Evolutionary conservation across 768 basidiomycete genomes (phyloP).

Genomic region (Leccinellum albellum): DNA sequence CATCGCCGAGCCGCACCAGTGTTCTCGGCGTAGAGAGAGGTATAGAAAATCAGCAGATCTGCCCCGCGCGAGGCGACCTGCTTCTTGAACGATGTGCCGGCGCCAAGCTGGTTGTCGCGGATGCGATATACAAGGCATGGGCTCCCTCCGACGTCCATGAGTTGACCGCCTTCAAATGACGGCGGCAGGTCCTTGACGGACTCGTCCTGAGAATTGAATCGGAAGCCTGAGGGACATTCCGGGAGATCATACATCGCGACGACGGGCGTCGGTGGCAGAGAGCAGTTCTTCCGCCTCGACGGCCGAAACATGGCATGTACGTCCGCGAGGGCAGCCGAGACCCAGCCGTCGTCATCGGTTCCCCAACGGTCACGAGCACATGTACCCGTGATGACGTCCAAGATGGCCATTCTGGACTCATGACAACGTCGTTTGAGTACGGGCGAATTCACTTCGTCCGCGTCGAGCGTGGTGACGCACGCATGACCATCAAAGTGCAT

Average conservation of each 20-base stretch:
- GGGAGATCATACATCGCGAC: constrained; percentile 20
- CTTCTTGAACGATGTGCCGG: constrained; percentile 25
- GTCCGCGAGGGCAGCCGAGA: constrained; percentile 5
- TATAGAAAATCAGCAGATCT: constrained; percentile 26
- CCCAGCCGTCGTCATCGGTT: constrained; percentile 16
- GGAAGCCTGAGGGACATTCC: neutral
- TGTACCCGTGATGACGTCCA: constrained; percentile 16
- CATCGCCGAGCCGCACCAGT: constrained; percentile 5
- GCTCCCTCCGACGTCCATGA: constrained; percentile 18
- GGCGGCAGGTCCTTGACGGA: neutral
- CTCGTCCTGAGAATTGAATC: constrained; percentile 4
- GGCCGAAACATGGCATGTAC: constrained; percentile 19
- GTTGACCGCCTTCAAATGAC: constrained; percentile 18
- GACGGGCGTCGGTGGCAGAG: constrained; percentile 15
- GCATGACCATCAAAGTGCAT: constrained; percentile 36
- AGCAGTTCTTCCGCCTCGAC: neutral
- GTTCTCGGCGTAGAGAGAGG: constrained; percentile 5
- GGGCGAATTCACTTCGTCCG: constrained; percentile 26
- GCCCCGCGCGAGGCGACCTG: constrained; percentile 18
- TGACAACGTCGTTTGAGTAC: constrained; percentile 24
- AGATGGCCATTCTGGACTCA: constrained; percentile 23
- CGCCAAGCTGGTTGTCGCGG: constrained; percentile 16
- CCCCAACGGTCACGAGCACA: constrained; percentile 25
- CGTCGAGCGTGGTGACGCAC: constrained; percentile 36
- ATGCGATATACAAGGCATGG: constrained; percentile 20